Conservation (phyloP, 176 grass and related monocot genomes). For the Phragmites australis region DNA sequence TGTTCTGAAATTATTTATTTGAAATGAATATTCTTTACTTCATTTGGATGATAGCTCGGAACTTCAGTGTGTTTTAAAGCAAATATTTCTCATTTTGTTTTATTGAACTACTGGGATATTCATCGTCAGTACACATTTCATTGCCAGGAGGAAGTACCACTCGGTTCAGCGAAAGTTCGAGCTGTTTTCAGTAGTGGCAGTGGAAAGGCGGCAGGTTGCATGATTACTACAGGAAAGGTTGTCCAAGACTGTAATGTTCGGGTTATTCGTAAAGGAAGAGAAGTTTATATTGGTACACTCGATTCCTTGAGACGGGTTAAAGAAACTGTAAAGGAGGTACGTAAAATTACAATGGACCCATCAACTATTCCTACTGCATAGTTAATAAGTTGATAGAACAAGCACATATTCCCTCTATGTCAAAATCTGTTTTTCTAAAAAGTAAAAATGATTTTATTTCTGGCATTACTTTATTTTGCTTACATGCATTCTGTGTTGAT, state of each 20-base stretch:
- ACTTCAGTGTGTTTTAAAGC: conserved; percentile 19
- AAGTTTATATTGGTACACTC: conserved; percentile 63
- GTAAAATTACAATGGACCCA: conserved; percentile 1
- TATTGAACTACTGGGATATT: background rate
- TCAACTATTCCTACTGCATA: conserved; percentile 4
- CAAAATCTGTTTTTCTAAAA: background rate
- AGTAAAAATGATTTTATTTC: background rate
- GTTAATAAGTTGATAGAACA: background rate
- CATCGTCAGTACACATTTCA: conserved; percentile 28
- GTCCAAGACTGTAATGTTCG: conserved; percentile 72
- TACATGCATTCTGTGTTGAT: background rate
- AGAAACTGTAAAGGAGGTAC: conserved; percentile 97
- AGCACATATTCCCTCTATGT: background rate
- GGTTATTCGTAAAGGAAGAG: conserved; percentile 77
- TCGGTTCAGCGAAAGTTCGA: conserved; percentile 84
- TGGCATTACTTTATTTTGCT: conserved; percentile 4
- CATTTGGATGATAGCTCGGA: conserved; percentile 1
- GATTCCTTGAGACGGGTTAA: conserved; percentile 91
- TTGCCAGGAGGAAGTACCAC: conserved; percentile 75
- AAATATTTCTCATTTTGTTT: background rate
- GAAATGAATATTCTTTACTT: conserved; percentile 3
- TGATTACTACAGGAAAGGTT: conserved; percentile 80
- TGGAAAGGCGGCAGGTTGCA: conserved; percentile 91
- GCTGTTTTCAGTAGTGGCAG: conserved; percentile 95
- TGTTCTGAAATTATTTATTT: background rate